A percentile compares a stretch with the other conserved stretches of the same genome.
These are phyloP conservation scores for Tulasnella sp. DNA, from an alignment of 768 basidiomycete species.

Conservation along the genomic window DNA sequence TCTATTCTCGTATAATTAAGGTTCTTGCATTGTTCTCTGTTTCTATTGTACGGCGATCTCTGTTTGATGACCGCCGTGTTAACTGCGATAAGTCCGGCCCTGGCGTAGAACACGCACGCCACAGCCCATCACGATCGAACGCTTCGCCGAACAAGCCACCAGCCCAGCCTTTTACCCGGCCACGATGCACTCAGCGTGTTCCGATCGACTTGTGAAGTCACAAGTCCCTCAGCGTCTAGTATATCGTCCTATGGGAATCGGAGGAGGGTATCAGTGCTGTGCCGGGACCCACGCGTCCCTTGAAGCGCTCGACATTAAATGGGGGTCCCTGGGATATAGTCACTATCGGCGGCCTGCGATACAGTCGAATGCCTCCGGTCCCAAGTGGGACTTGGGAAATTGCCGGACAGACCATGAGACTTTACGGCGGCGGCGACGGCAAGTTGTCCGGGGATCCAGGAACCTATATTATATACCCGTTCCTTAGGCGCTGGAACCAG, in stretches of 20 bases:
- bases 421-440: not conserved
- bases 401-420: not conserved
- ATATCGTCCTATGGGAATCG: not conserved
- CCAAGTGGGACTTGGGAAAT: not conserved
- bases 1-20: too few relatives aligned
- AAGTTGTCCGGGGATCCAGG: not conserved
- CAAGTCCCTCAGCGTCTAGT: not conserved
- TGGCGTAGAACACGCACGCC: too few relatives aligned
- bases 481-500: not conserved
- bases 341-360: not conserved
- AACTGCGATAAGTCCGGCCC: too few relatives aligned
- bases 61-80: too few relatives aligned
- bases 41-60: too few relatives aligned
- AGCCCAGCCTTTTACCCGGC: too few relatives aligned
- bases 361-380: not conserved
- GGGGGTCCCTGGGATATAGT: not conserved
- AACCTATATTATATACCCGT: not conserved
- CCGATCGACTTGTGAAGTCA: not conserved
- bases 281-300: not conserved
- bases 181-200: not conserved
- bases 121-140: too few relatives aligned
- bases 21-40: too few relatives aligned
- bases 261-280: not conserved
- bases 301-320: not conserved
- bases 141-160: too few relatives aligned